A percentile compares a stretch with the other conserved stretches of the same genome.
Evolutionary conservation across 441 rosid genomes (phyloP).

Genomic region (Viola pubescens): DNA sequence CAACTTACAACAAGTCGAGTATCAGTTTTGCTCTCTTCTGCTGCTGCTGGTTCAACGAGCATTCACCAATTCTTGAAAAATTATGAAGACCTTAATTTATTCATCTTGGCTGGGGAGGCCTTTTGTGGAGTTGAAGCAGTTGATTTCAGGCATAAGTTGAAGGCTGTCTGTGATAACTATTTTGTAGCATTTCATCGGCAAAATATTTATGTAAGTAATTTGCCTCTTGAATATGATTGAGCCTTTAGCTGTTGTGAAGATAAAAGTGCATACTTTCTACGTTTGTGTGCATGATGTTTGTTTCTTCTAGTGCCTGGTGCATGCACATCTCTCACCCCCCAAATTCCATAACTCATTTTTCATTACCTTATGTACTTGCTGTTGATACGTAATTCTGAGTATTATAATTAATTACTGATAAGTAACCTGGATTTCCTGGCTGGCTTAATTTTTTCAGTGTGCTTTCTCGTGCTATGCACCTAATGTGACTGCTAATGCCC

Average conservation of each 20-base stretch:
- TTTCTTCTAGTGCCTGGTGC: background rate
- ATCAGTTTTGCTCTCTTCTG: slow-evolving; percentile 87
- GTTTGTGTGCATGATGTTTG: background rate
- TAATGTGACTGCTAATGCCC: too few relatives aligned
- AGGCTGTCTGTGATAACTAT: slow-evolving; percentile 80
- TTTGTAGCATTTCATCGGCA: slow-evolving; percentile 83
- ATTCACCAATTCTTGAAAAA: slow-evolving; percentile 89
- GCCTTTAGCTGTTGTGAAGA: too few relatives aligned
- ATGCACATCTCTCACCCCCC: too few relatives aligned
- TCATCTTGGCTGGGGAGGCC: slow-evolving; percentile 94
- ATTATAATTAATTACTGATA: too few relatives aligned
- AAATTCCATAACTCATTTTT: background rate
- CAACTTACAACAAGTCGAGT: slow-evolving; percentile 91
- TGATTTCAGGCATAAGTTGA: slow-evolving; percentile 93
- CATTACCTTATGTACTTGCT: background rate
- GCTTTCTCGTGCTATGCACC: too few relatives aligned
- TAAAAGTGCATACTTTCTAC: background rate
- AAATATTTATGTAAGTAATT: slow-evolving; percentile 65
- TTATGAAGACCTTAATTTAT: slow-evolving; percentile 80
- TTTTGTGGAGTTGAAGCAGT: slow-evolving; percentile 87
- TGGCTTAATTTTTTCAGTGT: too few relatives aligned
- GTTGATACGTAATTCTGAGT: too few relatives aligned
- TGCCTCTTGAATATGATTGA: background rate
- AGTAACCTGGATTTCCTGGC: too few relatives aligned
- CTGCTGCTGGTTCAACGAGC: slow-evolving; percentile 77